These are phyloP conservation scores for Sanguinoderma infundibulare DNA, from an alignment of 1,284 basidiomycete species.

Conservation along the genomic window DNA sequence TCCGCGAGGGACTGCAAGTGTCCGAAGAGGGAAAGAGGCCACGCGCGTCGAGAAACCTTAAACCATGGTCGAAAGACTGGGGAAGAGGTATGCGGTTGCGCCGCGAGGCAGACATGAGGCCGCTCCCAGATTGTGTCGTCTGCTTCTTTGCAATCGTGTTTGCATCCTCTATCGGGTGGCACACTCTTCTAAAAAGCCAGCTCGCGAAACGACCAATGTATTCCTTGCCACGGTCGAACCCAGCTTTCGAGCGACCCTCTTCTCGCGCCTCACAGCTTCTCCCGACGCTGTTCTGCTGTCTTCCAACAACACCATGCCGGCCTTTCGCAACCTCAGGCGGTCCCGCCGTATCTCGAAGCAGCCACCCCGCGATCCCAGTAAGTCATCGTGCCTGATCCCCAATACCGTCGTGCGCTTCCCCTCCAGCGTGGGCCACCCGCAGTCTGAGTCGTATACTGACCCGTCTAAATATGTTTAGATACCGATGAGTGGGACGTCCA, in stretches of 20 bases:
- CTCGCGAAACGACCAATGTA: slow-evolving; percentile 15
- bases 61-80: neutral
- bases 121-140: slow-evolving; percentile 7
- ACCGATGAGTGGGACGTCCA: slow-evolving; percentile 22
- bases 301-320: slow-evolving; percentile 34
- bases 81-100: slow-evolving; percentile 4
- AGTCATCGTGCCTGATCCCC: slow-evolving; percentile 13
- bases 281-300: neutral
- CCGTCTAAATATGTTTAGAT: slow-evolving; percentile 13
- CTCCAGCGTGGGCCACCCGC: neutral
- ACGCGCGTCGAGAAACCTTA: slow-evolving; percentile 14
- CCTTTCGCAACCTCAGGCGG: slow-evolving; percentile 38
- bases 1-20: slow-evolving; percentile 11
- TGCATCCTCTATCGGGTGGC: slow-evolving; percentile 23
- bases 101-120: slow-evolving; percentile 26
- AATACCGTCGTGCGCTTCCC: neutral
- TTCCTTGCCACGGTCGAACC: slow-evolving; percentile 18
- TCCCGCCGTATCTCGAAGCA: slow-evolving; percentile 46
- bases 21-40: slow-evolving; percentile 22
- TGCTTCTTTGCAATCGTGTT: slow-evolving; percentile 5
- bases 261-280: slow-evolving; percentile 5
- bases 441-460: slow-evolving; percentile 8
- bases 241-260: slow-evolving; percentile 12
- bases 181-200: slow-evolving; percentile 18
- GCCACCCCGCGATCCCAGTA: slow-evolving; percentile 32